These are phyloP conservation scores for Fusarium sp. DNA, from an alignment of 2,329 filamentous ascomycete genomes.

Conservation along the genomic window DNA sequence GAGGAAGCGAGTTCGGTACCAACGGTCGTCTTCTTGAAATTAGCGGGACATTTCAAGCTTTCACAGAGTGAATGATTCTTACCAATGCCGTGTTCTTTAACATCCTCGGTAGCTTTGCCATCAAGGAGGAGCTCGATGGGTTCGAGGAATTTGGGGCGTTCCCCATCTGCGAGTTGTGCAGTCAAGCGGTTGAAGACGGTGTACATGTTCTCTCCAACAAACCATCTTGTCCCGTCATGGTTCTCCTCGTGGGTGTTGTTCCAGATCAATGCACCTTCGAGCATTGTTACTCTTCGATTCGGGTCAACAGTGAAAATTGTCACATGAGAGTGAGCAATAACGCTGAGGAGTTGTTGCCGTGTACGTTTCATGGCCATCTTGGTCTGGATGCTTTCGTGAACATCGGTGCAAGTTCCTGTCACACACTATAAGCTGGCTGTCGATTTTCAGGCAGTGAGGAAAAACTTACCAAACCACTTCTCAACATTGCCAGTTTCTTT, in stretches of 20 bases:
- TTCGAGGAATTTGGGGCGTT: constrained; percentile 63
- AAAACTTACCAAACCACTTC: constrained; percentile 76
- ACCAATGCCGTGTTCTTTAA: constrained; percentile 72
- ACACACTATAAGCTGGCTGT: not conserved
- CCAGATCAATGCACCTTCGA: constrained; percentile 76
- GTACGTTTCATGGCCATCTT: constrained; percentile 74
- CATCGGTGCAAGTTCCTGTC: constrained; percentile 77
- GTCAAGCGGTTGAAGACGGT: constrained; percentile 70
- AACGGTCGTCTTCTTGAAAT: constrained; percentile 64
- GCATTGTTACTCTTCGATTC: constrained; percentile 71
- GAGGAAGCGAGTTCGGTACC: constrained; percentile 78
- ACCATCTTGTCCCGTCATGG: constrained; percentile 59
- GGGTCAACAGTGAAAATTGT: constrained; percentile 80
- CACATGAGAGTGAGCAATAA: constrained; percentile 80
- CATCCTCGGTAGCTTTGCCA: constrained; percentile 70
- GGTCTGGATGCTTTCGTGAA: constrained; percentile 78
- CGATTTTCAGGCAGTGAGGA: not conserved
- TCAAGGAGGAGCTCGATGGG: constrained; percentile 74
- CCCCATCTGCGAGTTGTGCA: constrained; percentile 57
- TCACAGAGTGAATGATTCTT: constrained; percentile 37
- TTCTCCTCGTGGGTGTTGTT: constrained; percentile 57
- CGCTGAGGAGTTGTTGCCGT: constrained; percentile 77
- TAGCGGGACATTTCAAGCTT: constrained; percentile 4
- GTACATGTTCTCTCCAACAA: constrained; percentile 72
- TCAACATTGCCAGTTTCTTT: constrained; percentile 75